Conservation (phyloP, 495 filamentous ascomycete species). For the Rhypophila decipiens region DNA sequence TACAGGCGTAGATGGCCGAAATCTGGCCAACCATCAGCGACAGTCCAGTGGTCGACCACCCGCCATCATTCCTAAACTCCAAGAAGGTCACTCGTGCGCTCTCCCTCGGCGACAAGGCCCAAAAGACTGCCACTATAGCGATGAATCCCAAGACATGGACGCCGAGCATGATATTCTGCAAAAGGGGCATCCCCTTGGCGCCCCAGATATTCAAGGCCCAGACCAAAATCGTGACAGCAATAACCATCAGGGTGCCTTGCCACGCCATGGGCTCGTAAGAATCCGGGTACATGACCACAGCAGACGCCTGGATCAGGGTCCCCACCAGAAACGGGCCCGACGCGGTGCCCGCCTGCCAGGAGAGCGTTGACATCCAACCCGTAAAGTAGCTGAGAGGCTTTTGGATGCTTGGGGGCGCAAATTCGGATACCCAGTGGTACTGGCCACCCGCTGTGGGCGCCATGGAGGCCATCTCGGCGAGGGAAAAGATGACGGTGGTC, state of each 20-base stretch:
- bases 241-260: conserved; percentile 42
- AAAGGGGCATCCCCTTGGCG: not conserved
- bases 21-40: not conserved
- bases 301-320: conserved; percentile 38
- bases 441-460: conserved; percentile 35
- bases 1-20: not conserved
- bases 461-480: conserved; percentile 36
- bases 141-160: not conserved
- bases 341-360: conserved; percentile 28
- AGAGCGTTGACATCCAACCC: conserved; percentile 40
- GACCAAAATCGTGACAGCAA: conserved; percentile 11
- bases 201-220: not conserved
- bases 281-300: conserved; percentile 28
- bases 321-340: conserved; percentile 35
- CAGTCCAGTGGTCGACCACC: not conserved
- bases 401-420: conserved; percentile 34
- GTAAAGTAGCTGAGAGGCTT: conserved; percentile 41
- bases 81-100: not conserved
- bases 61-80: not conserved
- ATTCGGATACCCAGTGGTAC: conserved; percentile 48
- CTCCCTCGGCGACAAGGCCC: not conserved
- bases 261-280: conserved; percentile 30
- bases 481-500: conserved; percentile 22
- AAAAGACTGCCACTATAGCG: not conserved
- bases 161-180: not conserved